These are phyloP conservation scores for Parmelia sp. DNA, from an alignment of 495 filamentous ascomycete species.

Conservation along the genomic window DNA sequence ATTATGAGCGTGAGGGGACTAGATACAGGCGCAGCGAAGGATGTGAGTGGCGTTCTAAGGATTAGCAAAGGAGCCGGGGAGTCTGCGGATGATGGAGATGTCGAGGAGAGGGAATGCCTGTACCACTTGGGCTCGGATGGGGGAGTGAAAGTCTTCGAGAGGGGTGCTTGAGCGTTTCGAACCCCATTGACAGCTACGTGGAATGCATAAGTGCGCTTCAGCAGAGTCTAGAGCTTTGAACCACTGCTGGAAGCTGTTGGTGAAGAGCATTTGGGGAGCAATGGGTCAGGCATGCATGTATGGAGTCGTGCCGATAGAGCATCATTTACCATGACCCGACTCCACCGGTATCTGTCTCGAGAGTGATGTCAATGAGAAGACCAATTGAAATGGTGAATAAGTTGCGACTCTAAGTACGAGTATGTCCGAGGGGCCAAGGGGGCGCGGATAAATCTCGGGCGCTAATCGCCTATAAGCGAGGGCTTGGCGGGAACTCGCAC, in stretches of 20 bases:
- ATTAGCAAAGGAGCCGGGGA: conserved; percentile 55
- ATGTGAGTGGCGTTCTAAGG: conserved; percentile 85
- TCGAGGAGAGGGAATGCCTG: conserved; percentile 64
- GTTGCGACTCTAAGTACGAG: no score
- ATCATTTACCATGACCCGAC: no score
- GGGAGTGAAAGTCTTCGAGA: conserved; percentile 72
- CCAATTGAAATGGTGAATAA: no score
- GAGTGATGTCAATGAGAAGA: no score
- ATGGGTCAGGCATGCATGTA: no score
- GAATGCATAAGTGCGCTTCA: background rate
- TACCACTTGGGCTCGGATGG: conserved; percentile 75
- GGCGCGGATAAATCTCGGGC: background rate
- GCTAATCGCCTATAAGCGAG: conserved; percentile 8
- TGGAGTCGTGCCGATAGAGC: no score
- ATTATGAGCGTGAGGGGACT: conserved; percentile 65
- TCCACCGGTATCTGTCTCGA: no score
- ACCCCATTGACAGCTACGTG: background rate
- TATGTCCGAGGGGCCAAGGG: no score
- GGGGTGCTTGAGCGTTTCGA: conserved; percentile 43
- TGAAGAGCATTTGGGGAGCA: no score
- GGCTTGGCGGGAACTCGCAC: conserved; percentile 8
- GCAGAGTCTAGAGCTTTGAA: background rate
- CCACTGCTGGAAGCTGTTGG: background rate
- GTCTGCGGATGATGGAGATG: conserved; percentile 30
- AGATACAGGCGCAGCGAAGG: conserved; percentile 77